Conservation (phyloP, 129 eudicot species). For the Oenanthe sinensis region DNA sequence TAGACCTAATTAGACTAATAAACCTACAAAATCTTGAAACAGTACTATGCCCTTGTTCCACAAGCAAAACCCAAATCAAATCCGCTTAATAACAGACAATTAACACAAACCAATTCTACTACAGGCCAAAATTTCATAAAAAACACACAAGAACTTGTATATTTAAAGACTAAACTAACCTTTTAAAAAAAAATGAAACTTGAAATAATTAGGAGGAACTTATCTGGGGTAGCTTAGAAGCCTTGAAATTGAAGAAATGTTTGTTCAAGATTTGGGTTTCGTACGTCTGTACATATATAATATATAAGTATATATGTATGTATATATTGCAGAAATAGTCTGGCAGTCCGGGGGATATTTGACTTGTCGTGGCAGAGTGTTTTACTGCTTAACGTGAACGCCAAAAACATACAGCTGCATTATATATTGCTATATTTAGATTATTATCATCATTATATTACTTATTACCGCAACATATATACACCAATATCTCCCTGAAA, state of each 20-base stretch:
- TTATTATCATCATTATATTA: too few species aligned
- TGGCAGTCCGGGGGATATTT: not conserved
- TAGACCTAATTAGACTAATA: not conserved
- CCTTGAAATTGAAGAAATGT: not conserved
- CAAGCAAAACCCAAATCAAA: conserved; percentile 9
- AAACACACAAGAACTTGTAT: not conserved
- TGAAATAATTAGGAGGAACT: not conserved
- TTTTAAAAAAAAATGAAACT: not conserved
- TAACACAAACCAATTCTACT: not conserved
- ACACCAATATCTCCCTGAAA: too few species aligned
- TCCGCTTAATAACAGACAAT: not conserved
- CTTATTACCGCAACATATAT: too few species aligned
- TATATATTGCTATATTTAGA: not conserved
- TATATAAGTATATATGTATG: not conserved
- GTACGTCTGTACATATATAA: not conserved
- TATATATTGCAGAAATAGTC: not conserved
- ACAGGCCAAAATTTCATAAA: not conserved
- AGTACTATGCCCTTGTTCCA: conserved; percentile 5
- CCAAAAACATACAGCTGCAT: not conserved
- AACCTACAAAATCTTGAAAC: not conserved
- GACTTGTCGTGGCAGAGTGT: conserved; percentile 4
- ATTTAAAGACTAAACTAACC: not conserved
- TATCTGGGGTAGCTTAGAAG: not conserved
- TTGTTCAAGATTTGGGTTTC: not conserved
- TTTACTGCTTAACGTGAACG: conserved; percentile 5